Percentiles rank a stretch among this genome's conserved stretches.
These are phyloP conservation scores for Fusarium pseudograminearum DNA, from an alignment of 2,329 filamentous ascomycete genomes.

Conservation along the genomic window DNA sequence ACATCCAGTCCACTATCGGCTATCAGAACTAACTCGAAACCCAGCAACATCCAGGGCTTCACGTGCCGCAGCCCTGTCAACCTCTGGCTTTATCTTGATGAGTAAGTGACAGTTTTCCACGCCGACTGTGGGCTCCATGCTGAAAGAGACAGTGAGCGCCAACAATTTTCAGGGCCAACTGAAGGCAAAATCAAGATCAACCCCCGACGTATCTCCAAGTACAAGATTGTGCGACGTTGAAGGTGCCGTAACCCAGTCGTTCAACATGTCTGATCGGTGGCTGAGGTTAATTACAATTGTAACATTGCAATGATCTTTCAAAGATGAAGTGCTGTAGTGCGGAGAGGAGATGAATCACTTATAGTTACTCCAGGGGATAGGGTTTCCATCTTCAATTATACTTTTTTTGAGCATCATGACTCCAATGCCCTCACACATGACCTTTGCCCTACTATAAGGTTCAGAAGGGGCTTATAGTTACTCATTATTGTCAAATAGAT, in stretches of 20 bases:
- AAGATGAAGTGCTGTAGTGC: too few species aligned
- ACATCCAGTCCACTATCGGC: not conserved
- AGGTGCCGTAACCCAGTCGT: accelerated
- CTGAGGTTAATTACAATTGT: too few species aligned
- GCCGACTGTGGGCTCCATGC: too few species aligned
- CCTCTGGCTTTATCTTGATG: not conserved
- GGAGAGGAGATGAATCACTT: too few species aligned
- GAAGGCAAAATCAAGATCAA: not conserved
- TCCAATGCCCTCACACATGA: too few species aligned
- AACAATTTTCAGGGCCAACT: not conserved
- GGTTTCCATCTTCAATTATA: too few species aligned
- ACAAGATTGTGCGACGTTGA: not conserved
- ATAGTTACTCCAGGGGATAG: too few species aligned
- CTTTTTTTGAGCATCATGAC: too few species aligned
- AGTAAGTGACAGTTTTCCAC: not conserved
- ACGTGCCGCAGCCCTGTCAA: not conserved
- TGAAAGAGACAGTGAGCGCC: accelerated
- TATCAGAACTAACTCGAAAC: not conserved
- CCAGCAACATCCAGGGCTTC: not conserved
- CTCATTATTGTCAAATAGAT: too few species aligned
- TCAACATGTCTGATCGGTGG: not conserved
- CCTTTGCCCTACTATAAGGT: too few species aligned
- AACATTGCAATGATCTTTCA: too few species aligned
- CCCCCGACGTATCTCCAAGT: not conserved
- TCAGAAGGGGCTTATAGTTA: too few species aligned